Evolutionary conservation across 1,139 yeast species (phyloP).

Genomic region (Geotrichum reessii): DNA sequence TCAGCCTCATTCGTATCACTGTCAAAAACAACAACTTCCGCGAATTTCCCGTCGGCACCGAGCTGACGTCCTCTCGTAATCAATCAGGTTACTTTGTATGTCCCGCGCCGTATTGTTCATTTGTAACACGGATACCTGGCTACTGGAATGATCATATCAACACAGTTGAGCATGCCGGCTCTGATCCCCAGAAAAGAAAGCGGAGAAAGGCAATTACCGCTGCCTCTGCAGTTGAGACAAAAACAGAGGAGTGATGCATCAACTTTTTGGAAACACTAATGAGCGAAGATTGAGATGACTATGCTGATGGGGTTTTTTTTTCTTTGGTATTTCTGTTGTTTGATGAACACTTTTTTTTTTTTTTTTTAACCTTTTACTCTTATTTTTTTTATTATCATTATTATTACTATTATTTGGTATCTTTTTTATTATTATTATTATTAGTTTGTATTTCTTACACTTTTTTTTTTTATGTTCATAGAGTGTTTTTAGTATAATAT

Average conservation of each 20-base stretch:
- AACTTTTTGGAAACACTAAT: not conserved
- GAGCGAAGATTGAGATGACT: not conserved
- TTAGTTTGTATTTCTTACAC: too few species aligned
- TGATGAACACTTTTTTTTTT: not conserved
- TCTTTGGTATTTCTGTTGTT: not conserved
- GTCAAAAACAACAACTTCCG: constrained; percentile 24
- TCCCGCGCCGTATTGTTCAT: constrained; percentile 28
- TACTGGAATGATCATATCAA: constrained; percentile 31
- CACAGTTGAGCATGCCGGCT: constrained; percentile 28
- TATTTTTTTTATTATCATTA: not conserved
- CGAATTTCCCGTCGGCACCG: constrained; percentile 24
- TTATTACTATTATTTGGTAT: too few species aligned
- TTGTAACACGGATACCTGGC: constrained; percentile 29
- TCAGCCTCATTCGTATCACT: constrained; percentile 23
- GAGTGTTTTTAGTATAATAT: too few species aligned
- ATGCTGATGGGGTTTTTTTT: not conserved
- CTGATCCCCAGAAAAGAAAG: constrained; percentile 27
- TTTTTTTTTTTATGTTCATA: too few species aligned
- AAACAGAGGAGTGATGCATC: not conserved
- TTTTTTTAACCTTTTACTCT: not conserved
- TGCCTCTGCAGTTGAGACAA: not conserved
- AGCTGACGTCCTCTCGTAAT: constrained; percentile 24
- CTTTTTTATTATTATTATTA: too few species aligned
- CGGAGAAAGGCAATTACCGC: constrained; percentile 9
- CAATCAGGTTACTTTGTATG: constrained; percentile 27